phyloP scores from a whole-genome alignment of 2,329 filamentous ascomycete genomes.

The Pyrenophora tritici-repentis region DNA sequence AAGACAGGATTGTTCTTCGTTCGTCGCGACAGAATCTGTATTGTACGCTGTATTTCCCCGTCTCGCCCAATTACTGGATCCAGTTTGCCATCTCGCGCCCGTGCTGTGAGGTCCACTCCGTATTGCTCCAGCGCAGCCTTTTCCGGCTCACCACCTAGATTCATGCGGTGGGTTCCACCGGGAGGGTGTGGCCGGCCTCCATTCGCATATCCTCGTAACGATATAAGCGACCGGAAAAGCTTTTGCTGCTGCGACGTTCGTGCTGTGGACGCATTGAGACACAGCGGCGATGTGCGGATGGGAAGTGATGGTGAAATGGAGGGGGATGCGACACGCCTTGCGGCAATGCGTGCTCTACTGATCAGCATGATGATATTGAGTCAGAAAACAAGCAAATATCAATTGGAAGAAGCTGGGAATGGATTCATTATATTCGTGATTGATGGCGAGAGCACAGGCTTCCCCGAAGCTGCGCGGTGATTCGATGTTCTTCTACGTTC shows the following conservation, averaged over 20 bases:
- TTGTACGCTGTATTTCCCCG: slow-evolving; percentile 87
- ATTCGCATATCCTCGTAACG: slow-evolving; percentile 63
- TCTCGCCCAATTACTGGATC: slow-evolving; percentile 96
- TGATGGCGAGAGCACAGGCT: slow-evolving; percentile 27
- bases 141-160: slow-evolving; percentile 74
- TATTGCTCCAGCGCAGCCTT: slow-evolving; percentile 90
- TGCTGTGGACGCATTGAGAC: slow-evolving; percentile 26
- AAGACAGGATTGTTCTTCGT: slow-evolving; percentile 97
- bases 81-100: slow-evolving; percentile 84
- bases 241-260: slow-evolving; percentile 4
- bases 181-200: slow-evolving; percentile 76
- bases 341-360: slow-evolving; percentile 41
- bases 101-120: slow-evolving; percentile 85
- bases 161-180: slow-evolving; percentile 92
- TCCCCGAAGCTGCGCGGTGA: slow-evolving; percentile 26
- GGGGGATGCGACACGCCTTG: slow-evolving; percentile 39
- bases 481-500: slow-evolving; percentile 30
- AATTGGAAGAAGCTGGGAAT: slow-evolving; percentile 5
- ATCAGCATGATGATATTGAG: slow-evolving; percentile 40
- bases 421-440: slow-evolving; percentile 31
- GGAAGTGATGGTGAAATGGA: slow-evolving; percentile 21
- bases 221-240: slow-evolving; percentile 45
- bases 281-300: slow-evolving; percentile 28
- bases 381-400: slow-evolving; percentile 5
- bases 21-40: slow-evolving; percentile 87